Evolutionary conservation across 2,329 filamentous ascomycete species (phyloP).

Genomic region (Cyclaneusma minus): DNA sequence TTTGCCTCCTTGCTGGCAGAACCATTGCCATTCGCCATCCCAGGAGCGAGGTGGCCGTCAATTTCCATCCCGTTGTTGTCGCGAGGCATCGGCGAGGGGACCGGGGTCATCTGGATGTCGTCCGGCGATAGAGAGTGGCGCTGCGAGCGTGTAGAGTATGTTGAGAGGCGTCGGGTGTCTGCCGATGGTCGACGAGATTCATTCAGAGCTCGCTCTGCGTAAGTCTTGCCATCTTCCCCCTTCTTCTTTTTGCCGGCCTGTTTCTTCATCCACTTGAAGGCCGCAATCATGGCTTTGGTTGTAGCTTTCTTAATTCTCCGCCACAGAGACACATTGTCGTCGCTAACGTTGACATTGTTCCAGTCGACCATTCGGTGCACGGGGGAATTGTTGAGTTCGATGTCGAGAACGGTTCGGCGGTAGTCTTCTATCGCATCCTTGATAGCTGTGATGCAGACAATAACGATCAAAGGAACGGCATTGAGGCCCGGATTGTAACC

Average conservation of each 20-base stretch:
- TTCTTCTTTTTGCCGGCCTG: slow-evolving; percentile 31
- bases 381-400: slow-evolving; percentile 87
- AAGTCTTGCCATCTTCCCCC: slow-evolving; percentile 19
- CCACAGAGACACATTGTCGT: slow-evolving; percentile 77
- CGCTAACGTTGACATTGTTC: slow-evolving; percentile 84
- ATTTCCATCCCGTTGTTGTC: slow-evolving; percentile 20
- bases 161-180: slow-evolving; percentile 28
- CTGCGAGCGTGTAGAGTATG: slow-evolving; percentile 17
- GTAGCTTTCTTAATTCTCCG: slow-evolving; percentile 81
- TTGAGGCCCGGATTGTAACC: slow-evolving; percentile 80
- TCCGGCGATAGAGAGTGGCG: slow-evolving; percentile 38
- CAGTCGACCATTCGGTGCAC: slow-evolving; percentile 81
- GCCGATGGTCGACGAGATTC: slow-evolving; percentile 35
- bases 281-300: slow-evolving; percentile 18
- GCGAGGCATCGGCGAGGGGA: slow-evolving; percentile 60
- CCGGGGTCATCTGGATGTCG: slow-evolving; percentile 91
- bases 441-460: slow-evolving; percentile 72
- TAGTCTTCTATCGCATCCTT: slow-evolving; percentile 97
- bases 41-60: slow-evolving; percentile 22
- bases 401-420: slow-evolving; percentile 79
- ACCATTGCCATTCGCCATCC: slow-evolving; percentile 27
- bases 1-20: slow-evolving; percentile 28
- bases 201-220: slow-evolving; percentile 11
- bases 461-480: slow-evolving; percentile 83
- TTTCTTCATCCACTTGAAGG: slow-evolving; percentile 24